phyloP scores from a whole-genome alignment of 768 basidiomycete species.

The Lactarius trivialis region DNA sequence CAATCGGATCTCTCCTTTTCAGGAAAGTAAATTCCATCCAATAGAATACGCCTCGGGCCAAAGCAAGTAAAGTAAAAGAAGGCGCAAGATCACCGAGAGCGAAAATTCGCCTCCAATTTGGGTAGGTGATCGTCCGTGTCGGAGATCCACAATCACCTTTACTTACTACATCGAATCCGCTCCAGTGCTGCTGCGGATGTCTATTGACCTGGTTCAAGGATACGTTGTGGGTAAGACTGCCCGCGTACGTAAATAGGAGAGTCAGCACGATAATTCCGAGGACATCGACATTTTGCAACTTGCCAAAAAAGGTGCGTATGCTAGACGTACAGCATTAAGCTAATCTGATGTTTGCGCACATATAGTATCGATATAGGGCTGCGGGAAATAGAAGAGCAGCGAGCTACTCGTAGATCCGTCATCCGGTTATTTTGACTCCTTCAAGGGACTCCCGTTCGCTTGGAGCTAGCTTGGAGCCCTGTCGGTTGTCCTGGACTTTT shows the following conservation, averaged over 20 bases:
- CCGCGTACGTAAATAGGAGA: not conserved
- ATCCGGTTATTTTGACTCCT: not conserved
- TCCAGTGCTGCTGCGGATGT: not conserved
- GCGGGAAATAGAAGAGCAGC: not conserved
- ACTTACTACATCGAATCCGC: not conserved
- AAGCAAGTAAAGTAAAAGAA: not conserved
- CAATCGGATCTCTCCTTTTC: not conserved
- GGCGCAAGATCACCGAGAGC: not conserved
- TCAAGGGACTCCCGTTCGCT: not conserved
- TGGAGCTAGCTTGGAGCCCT: not conserved
- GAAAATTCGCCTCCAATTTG: not conserved
- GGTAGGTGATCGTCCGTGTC: not conserved
- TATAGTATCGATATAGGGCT: not conserved
- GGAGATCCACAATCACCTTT: not conserved
- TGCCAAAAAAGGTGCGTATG: not conserved
- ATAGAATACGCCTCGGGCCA: not conserved
- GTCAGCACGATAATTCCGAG: not conserved
- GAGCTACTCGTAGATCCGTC: not conserved
- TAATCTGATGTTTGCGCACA: not conserved
- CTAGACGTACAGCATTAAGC: not conserved
- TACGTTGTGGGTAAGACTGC: not conserved
- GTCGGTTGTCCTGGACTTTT: not conserved
- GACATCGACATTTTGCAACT: not conserved
- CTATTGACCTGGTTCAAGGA: not conserved
- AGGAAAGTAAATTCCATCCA: not conserved